Conservation (phyloP, 306 rosid species). For the Lathyrus tuberosus region DNA sequence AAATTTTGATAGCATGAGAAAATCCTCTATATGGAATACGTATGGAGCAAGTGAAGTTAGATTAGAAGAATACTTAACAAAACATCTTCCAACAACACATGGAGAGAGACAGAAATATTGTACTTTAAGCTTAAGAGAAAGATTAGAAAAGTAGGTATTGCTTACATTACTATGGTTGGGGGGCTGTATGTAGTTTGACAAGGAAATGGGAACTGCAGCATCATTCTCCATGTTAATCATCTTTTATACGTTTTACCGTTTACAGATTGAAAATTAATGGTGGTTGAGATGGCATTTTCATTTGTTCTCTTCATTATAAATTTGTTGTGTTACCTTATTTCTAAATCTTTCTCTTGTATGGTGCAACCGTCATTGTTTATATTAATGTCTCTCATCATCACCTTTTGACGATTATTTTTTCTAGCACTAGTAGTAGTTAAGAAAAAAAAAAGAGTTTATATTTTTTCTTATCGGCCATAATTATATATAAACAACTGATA, state of each 20-base stretch:
- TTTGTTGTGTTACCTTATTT: conserved; percentile 29
- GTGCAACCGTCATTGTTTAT: conserved; percentile 38
- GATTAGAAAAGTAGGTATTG: conserved; percentile 57
- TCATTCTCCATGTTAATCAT: conserved; percentile 15
- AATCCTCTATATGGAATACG: conserved; percentile 48
- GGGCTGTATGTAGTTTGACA: conserved; percentile 51
- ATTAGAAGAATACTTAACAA: conserved; percentile 56
- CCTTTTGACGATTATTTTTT: conserved; percentile 45
- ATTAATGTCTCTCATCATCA: conserved; percentile 31
- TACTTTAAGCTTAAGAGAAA: conserved; percentile 82
- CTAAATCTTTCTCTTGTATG: conserved; percentile 40
- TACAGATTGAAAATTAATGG: conserved; percentile 37
- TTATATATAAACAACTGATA: too few relatives aligned
- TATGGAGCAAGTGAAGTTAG: conserved; percentile 60
- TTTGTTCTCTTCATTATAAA: conserved; percentile 38
- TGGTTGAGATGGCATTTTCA: conserved; percentile 65
- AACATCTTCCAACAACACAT: conserved; percentile 52
- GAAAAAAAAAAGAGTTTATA: too few relatives aligned
- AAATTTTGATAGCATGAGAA: conserved; percentile 38
- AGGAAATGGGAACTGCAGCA: conserved; percentile 62
- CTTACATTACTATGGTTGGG: conserved; percentile 46
- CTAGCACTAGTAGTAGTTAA: neutral
- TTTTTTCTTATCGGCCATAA: too few relatives aligned
- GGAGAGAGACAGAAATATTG: conserved; percentile 55
- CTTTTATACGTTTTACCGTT: conserved; percentile 34